These are phyloP conservation scores for Gonium pectorale DNA, from an alignment of 139 green algal genomes.

Conservation along the genomic window DNA sequence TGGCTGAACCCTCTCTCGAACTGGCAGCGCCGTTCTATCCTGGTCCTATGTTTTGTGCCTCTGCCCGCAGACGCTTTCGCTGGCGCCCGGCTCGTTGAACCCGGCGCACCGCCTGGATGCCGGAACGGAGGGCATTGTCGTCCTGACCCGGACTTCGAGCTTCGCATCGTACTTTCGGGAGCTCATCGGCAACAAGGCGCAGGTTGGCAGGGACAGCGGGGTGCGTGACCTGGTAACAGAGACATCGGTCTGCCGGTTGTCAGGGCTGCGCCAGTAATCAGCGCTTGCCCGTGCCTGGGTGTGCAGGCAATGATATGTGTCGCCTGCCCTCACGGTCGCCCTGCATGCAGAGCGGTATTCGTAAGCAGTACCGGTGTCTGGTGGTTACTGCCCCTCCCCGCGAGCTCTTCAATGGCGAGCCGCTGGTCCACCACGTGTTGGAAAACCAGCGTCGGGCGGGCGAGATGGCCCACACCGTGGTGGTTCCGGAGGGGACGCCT, in stretches of 20 bases:
- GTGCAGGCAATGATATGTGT: too few relatives aligned
- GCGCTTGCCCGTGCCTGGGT: too few relatives aligned
- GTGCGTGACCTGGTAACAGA: too few relatives aligned
- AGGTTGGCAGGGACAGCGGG: too few relatives aligned
- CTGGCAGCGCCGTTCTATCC: too few relatives aligned
- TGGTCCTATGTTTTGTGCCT: too few relatives aligned
- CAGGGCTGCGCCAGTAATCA: too few relatives aligned
- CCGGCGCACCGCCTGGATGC: constrained; percentile 79
- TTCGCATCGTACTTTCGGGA: constrained; percentile 76
- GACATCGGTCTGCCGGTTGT: too few relatives aligned
- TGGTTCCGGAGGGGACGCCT: constrained; percentile 34
- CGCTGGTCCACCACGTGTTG: constrained; percentile 66
- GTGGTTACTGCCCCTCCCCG: neutral
- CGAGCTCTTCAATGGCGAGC: constrained; percentile 7
- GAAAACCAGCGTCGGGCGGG: constrained; percentile 45
- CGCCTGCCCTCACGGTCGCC: too few relatives aligned
- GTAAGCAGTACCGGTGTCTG: constrained; percentile 51
- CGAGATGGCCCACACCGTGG: constrained; percentile 63
- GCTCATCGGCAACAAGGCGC: constrained; percentile 45
- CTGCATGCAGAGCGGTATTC: constrained; percentile 3
- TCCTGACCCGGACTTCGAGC: constrained; percentile 63
- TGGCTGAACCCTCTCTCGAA: too few relatives aligned
- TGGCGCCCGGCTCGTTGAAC: constrained; percentile 53
- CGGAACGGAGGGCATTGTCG: constrained; percentile 82
- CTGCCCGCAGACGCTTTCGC: constrained; percentile 53